These are phyloP conservation scores for Fallopia convolvulus DNA, from an alignment of 148 eudicot species.

Conservation along the genomic window DNA sequence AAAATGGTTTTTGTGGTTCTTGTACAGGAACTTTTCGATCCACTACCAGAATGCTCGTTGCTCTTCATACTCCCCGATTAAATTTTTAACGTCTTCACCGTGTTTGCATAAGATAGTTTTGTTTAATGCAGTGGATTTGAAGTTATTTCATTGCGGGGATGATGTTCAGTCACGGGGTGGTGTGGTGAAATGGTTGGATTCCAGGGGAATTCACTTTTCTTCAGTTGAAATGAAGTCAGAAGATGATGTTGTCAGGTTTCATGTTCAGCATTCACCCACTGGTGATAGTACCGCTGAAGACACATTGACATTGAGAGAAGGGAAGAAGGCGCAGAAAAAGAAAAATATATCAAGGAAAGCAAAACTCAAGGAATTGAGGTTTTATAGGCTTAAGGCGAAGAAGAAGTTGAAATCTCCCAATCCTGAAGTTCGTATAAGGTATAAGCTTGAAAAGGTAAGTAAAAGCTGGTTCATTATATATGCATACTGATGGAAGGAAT, in stretches of 20 bases:
- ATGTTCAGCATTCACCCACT: slow-evolving; percentile 22
- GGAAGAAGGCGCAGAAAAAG: slow-evolving; percentile 22
- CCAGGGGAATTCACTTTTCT: slow-evolving; percentile 3
- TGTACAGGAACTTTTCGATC: slow-evolving; percentile 2
- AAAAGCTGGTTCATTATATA: background rate
- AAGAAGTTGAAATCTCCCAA: slow-evolving; percentile 89
- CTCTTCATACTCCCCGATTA: background rate
- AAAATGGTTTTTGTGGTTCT: background rate
- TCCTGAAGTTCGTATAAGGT: slow-evolving; percentile 87
- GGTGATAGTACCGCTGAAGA: slow-evolving; percentile 11
- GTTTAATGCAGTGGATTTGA: background rate
- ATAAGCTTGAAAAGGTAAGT: slow-evolving; percentile 81
- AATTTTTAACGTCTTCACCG: background rate
- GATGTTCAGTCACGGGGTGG: background rate
- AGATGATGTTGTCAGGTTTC: slow-evolving; percentile 64
- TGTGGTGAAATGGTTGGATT: background rate
- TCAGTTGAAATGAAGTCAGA: slow-evolving; percentile 55
- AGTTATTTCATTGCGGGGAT: background rate
- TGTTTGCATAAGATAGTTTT: background rate
- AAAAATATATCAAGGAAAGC: slow-evolving; percentile 52
- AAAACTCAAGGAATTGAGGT: slow-evolving; percentile 70
- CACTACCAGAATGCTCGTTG: slow-evolving; percentile 3
- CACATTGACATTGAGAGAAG: slow-evolving; percentile 13
- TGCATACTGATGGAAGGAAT: background rate
- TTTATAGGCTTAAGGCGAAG: slow-evolving; percentile 80